These are phyloP conservation scores for Claviceps sp. DNA, from an alignment of 2,329 filamentous ascomycete genomes.

Conservation along the genomic window DNA sequence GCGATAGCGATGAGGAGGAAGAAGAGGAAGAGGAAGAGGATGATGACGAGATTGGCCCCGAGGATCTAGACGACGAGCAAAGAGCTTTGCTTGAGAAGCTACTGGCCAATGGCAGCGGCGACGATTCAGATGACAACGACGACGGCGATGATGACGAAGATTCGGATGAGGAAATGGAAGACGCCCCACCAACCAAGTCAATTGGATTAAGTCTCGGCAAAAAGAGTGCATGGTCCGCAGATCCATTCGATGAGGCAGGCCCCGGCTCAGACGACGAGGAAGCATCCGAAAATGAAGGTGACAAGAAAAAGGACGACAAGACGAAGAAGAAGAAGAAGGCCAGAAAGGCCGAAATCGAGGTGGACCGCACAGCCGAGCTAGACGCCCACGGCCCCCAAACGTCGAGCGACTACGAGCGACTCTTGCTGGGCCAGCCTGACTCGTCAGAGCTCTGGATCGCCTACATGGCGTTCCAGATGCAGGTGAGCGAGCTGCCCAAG, in stretches of 20 bases:
- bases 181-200: constrained; percentile 19
- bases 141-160: constrained; percentile 29
- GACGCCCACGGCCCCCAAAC: constrained; percentile 82
- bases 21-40: constrained; percentile 32
- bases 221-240: constrained; percentile 81
- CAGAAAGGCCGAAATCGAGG: constrained; percentile 62
- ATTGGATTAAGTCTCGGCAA: constrained; percentile 39
- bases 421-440: constrained; percentile 83
- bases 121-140: constrained; percentile 26
- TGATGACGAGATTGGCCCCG: constrained; percentile 30
- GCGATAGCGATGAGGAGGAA: constrained; percentile 33
- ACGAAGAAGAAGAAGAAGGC: constrained; percentile 50
- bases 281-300: constrained; percentile 8
- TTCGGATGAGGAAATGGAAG: constrained; percentile 27
- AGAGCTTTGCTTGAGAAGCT: constrained; percentile 25
- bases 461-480: constrained; percentile 98
- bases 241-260: constrained; percentile 48
- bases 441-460: constrained; percentile 89
- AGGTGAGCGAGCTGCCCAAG: constrained; percentile 77
- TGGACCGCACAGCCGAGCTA: constrained; percentile 85
- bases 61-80: constrained; percentile 26
- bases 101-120: constrained; percentile 31
- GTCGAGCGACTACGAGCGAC: constrained; percentile 81
- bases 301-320: constrained; percentile 14
- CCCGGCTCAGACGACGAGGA: constrained; percentile 30